These are phyloP conservation scores for Trichoderma sp. DNA, from an alignment of 2,329 filamentous ascomycete genomes.

Conservation along the genomic window DNA sequence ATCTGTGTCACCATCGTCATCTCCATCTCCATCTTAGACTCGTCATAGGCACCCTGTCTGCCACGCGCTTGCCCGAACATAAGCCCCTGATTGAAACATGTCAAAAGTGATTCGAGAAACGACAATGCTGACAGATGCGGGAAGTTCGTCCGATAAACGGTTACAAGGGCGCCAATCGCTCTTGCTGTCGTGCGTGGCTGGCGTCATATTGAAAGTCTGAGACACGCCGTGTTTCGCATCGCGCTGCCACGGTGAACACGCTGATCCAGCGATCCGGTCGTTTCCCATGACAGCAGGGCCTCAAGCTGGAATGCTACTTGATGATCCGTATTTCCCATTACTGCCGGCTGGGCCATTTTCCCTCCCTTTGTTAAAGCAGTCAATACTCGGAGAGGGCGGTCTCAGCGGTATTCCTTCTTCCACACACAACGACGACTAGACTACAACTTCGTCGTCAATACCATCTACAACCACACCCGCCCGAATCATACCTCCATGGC, in stretches of 20 bases:
- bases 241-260: background rate
- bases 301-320: background rate
- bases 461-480: background rate
- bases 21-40: background rate
- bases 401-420: background rate
- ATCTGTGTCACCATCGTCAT: background rate
- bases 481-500: background rate
- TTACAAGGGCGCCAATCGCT: background rate
- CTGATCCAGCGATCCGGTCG: background rate
- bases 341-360: background rate
- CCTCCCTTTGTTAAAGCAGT: background rate
- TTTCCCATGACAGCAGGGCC: background rate
- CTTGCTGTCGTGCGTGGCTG: background rate
- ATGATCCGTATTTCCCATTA: background rate
- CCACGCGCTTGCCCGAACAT: slow-evolving; percentile 2
- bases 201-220: slow-evolving; percentile 17
- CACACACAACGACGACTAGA: background rate
- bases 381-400: background rate
- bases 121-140: slow-evolving; percentile 5
- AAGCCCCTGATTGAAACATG: slow-evolving; percentile 13
- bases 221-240: slow-evolving; percentile 16
- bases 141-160: background rate
- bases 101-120: slow-evolving; percentile 1
- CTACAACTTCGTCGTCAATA: background rate
- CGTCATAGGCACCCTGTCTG: background rate